Evolutionary conservation across 2,329 filamentous ascomycete genomes (phyloP).

Genomic region (Aureobasidium uvarum): DNA sequence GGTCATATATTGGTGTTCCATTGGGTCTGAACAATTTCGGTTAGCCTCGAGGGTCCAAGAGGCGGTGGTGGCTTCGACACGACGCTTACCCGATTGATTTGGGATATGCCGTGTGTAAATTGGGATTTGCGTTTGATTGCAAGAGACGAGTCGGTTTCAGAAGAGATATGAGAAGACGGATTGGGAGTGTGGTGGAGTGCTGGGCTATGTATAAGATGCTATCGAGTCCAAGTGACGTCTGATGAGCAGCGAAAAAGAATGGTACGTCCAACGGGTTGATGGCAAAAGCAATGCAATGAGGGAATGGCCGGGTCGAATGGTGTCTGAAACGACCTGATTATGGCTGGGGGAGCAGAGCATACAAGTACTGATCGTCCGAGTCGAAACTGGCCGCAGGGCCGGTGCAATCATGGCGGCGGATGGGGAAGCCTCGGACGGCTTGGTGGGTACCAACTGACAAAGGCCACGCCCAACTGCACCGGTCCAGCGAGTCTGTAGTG

Average conservation of each 20-base stretch:
- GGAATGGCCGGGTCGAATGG: conserved; percentile 31
- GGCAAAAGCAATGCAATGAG: conserved; percentile 32
- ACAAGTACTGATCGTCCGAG: conserved; percentile 32
- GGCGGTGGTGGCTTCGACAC: conserved; percentile 24
- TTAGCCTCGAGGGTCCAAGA: conserved; percentile 25
- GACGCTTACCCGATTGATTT: conserved; percentile 24
- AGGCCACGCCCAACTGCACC: conserved; percentile 21
- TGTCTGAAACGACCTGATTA: conserved; percentile 23
- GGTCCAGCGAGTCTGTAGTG: conserved; percentile 17
- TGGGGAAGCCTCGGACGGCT: conserved; percentile 26
- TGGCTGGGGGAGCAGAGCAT: conserved; percentile 31
- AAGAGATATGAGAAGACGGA: conserved; percentile 18
- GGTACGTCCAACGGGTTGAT: conserved; percentile 25
- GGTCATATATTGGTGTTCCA: conserved; percentile 39
- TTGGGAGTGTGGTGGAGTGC: conserved; percentile 14
- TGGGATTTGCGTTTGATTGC: conserved; percentile 26
- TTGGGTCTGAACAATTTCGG: conserved; percentile 30
- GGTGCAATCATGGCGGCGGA: conserved; percentile 26
- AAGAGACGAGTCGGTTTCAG: conserved; percentile 17
- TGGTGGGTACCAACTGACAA: conserved; percentile 27
- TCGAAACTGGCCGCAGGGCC: conserved; percentile 27
- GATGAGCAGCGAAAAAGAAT: conserved; percentile 21
- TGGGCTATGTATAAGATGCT: conserved; percentile 23
- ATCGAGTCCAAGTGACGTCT: conserved; percentile 22
- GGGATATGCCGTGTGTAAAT: conserved; percentile 15